Conservation (phyloP, 2,329 filamentous ascomycete genomes). For the Penicillium palitans region DNA sequence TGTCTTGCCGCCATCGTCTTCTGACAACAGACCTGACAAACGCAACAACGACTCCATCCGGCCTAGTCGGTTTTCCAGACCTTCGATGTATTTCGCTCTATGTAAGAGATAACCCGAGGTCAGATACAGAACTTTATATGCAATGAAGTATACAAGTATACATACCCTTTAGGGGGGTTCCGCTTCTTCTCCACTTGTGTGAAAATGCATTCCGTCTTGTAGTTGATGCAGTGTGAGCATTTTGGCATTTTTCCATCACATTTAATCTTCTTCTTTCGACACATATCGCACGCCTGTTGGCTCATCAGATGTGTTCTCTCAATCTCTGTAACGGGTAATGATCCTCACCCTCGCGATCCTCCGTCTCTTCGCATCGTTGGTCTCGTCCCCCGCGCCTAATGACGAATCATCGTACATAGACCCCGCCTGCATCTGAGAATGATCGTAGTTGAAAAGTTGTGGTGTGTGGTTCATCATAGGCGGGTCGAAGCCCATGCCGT, state of each 20-base stretch:
- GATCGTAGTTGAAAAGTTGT: constrained; percentile 70
- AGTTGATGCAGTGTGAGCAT: constrained; percentile 94
- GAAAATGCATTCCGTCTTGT: constrained; percentile 96
- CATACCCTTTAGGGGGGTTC: constrained; percentile 91
- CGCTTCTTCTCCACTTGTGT: constrained; percentile 99
- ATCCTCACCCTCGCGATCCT: constrained; percentile 77
- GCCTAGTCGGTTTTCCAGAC: constrained; percentile 88
- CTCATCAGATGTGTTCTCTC: constrained; percentile 13
- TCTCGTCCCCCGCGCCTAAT: constrained; percentile 50
- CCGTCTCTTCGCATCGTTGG: constrained; percentile 81
- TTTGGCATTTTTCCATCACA: constrained; percentile 94
- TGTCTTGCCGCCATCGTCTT: constrained; percentile 80
- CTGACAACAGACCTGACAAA: constrained; percentile 80
- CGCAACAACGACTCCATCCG: constrained; percentile 91
- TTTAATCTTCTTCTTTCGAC: constrained; percentile 90
- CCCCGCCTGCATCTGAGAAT: constrained; percentile 54
- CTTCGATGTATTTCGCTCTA: constrained; percentile 93
- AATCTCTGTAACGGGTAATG: not conserved
- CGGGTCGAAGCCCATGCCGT: constrained; percentile 46
- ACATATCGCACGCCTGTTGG: constrained; percentile 86
- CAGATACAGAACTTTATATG: constrained; percentile 10
- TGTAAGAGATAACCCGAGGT: constrained; percentile 40
- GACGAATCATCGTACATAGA: constrained; percentile 48
- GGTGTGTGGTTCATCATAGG: constrained; percentile 63
- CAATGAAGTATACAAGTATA: constrained; percentile 29